Conservation (phyloP, 2,329 filamentous ascomycete species). For the Aspergillus oerlinghausenensis region DNA sequence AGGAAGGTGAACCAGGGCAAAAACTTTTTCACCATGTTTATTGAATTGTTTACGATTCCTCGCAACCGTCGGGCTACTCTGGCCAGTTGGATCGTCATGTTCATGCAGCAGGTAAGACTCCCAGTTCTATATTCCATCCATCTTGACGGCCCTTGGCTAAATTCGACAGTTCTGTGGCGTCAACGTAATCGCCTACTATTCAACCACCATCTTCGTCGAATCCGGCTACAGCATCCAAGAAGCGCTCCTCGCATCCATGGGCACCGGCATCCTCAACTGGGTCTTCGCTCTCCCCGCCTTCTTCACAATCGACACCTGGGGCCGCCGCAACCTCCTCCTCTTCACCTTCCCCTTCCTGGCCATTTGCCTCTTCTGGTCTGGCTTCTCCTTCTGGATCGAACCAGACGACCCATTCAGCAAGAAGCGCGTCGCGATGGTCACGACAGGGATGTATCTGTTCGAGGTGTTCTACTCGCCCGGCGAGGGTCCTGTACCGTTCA, state of each 20-base stretch:
- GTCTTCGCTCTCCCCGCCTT: slow-evolving; percentile 60
- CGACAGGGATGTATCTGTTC: slow-evolving; percentile 42
- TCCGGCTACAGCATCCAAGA: slow-evolving; percentile 29
- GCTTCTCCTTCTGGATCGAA: slow-evolving; percentile 50
- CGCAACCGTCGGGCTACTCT: slow-evolving; percentile 59
- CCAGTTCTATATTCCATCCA: neutral
- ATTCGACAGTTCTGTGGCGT: slow-evolving; percentile 30
- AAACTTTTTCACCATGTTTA: slow-evolving; percentile 50
- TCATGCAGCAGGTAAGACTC: slow-evolving; percentile 56
- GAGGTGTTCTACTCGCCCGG: slow-evolving; percentile 50
- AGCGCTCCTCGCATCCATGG: slow-evolving; percentile 54
- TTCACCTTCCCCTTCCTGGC: slow-evolving; percentile 64
- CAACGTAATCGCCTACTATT: slow-evolving; percentile 59
- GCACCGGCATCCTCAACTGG: slow-evolving; percentile 61
- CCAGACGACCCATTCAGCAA: slow-evolving; percentile 30
- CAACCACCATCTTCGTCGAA: slow-evolving; percentile 55
- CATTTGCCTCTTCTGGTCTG: slow-evolving; percentile 48
- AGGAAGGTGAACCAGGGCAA: slow-evolving; percentile 47
- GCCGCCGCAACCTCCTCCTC: slow-evolving; percentile 59
- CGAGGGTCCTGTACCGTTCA: slow-evolving; percentile 62
- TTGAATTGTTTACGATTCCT: slow-evolving; percentile 57
- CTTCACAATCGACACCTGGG: slow-evolving; percentile 65
- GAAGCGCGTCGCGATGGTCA: slow-evolving; percentile 38
- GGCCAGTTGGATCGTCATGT: slow-evolving; percentile 61
- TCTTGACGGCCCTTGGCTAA: neutral